Conservation (phyloP, 768 basidiomycete species). For the Lactifluus rugatus region DNA sequence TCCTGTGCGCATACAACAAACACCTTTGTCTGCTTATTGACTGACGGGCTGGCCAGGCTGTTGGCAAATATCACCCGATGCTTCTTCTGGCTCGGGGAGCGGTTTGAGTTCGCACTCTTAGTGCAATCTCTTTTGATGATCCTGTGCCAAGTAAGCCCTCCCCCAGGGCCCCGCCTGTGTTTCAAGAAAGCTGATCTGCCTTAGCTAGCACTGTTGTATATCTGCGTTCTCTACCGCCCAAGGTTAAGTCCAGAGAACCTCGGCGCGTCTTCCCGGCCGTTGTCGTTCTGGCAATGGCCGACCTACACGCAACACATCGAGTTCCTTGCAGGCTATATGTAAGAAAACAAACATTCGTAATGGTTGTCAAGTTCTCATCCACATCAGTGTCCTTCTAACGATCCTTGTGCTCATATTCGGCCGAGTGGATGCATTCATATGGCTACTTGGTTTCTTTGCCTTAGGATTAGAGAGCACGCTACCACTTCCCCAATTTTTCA, state of each 20-base stretch:
- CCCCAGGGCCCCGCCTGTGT: neutral
- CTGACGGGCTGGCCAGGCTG: conserved; percentile 34
- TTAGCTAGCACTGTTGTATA: conserved; percentile 69
- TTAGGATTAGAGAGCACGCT: conserved; percentile 77
- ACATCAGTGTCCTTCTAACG: conserved; percentile 47
- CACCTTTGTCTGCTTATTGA: neutral
- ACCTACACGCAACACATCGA: conserved; percentile 72
- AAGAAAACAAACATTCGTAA: conserved; percentile 19
- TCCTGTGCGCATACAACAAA: conserved; percentile 43
- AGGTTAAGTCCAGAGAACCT: conserved; percentile 47
- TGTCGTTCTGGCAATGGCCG: conserved; percentile 82
- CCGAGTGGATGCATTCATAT: conserved; percentile 48
- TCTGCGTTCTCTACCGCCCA: conserved; percentile 69
- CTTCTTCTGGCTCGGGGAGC: conserved; percentile 84
- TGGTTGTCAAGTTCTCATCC: neutral
- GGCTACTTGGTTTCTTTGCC: conserved; percentile 63
- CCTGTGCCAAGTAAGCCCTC: conserved; percentile 52
- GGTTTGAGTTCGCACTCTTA: conserved; percentile 67
- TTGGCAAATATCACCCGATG: conserved; percentile 81
- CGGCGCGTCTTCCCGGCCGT: conserved; percentile 50
- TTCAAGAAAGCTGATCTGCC: conserved; percentile 16
- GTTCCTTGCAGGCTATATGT: conserved; percentile 75
- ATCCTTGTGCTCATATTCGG: conserved; percentile 71
- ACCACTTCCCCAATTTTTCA: conserved; percentile 78
- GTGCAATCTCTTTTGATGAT: conserved; percentile 82